These are phyloP conservation scores for Ophiostoma sp. DNA, from an alignment of 2,329 filamentous ascomycete species.

Conservation along the genomic window DNA sequence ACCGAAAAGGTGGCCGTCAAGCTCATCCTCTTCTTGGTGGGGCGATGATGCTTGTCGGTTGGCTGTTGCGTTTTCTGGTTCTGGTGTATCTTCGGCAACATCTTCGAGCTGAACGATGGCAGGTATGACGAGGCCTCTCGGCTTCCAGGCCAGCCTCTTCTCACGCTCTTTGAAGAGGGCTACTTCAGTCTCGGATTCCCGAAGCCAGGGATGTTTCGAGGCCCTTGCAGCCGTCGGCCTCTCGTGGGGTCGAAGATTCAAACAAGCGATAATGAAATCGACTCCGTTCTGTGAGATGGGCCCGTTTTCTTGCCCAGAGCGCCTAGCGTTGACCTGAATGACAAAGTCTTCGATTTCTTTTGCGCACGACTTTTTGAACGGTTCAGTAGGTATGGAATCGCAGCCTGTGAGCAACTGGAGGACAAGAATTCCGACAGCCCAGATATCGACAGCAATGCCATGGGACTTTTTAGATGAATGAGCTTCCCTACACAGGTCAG, in stretches of 20 bases:
- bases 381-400: conserved; percentile 25
- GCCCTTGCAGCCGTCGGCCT: conserved; percentile 25
- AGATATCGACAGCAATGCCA: conserved; percentile 49
- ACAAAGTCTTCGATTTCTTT: conserved; percentile 26
- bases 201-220: conserved; percentile 27
- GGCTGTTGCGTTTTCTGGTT: background rate
- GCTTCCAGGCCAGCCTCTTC: conserved; percentile 26
- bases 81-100: background rate
- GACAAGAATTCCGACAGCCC: conserved; percentile 52
- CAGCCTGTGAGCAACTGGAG: conserved; percentile 38
- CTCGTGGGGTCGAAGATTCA: conserved; percentile 19
- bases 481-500: conserved; percentile 43
- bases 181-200: conserved; percentile 7
- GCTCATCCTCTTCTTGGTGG: background rate
- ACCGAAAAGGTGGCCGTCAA: background rate
- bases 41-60: background rate
- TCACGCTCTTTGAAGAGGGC: conserved; percentile 24
- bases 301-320: background rate
- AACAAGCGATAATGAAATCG: conserved; percentile 28
- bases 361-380: conserved; percentile 29
- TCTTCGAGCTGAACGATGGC: conserved; percentile 24
- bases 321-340: conserved; percentile 19
- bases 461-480: conserved; percentile 35
- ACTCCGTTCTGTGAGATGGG: conserved; percentile 25
- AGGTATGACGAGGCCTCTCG: conserved; percentile 28